phyloP scores from a whole-genome alignment of 2,329 filamentous ascomycete genomes.

The Penicillium sp. region DNA sequence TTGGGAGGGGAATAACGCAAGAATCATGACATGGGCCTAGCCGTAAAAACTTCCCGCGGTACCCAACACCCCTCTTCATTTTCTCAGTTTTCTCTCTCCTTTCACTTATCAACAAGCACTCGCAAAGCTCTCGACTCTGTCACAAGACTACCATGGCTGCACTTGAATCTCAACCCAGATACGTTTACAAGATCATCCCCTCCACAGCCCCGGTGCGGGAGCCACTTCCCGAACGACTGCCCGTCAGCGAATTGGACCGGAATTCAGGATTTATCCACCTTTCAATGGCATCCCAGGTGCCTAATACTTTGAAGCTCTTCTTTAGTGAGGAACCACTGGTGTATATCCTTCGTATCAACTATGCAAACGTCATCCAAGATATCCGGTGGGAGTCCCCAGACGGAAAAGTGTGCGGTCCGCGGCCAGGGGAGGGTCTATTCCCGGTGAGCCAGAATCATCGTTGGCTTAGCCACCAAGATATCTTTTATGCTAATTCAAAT shows the following conservation, averaged over 20 bases:
- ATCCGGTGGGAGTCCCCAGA: conserved; percentile 46
- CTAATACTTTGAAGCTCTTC: conserved; percentile 44
- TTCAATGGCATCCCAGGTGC: conserved; percentile 42
- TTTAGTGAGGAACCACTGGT: conserved; percentile 44
- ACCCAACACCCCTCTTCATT: not conserved
- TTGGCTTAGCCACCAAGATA: not conserved
- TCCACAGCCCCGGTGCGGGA: conserved; percentile 41
- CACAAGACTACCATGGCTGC: conserved; percentile 18
- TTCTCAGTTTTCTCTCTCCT: not conserved
- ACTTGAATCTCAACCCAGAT: conserved; percentile 31
- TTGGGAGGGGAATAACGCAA: conserved; percentile 11
- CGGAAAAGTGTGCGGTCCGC: conserved; percentile 40
- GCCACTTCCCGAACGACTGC: conserved; percentile 40
- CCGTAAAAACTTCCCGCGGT: not conserved
- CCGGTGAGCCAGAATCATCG: conserved; percentile 36
- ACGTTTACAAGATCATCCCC: conserved; percentile 46
- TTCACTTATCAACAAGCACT: not conserved
- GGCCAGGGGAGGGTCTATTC: conserved; percentile 45
- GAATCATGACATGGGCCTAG: conserved; percentile 13
- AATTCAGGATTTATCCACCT: conserved; percentile 45
- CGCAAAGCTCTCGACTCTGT: not conserved
- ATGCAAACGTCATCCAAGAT: conserved; percentile 32
- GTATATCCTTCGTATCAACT: conserved; percentile 44
- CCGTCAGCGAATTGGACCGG: conserved; percentile 43
- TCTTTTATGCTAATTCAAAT: conserved; percentile 6